Evolutionary conservation across 208 protist genomes (phyloP).

Genomic region (Leptomonas pyrrhocoris): DNA sequence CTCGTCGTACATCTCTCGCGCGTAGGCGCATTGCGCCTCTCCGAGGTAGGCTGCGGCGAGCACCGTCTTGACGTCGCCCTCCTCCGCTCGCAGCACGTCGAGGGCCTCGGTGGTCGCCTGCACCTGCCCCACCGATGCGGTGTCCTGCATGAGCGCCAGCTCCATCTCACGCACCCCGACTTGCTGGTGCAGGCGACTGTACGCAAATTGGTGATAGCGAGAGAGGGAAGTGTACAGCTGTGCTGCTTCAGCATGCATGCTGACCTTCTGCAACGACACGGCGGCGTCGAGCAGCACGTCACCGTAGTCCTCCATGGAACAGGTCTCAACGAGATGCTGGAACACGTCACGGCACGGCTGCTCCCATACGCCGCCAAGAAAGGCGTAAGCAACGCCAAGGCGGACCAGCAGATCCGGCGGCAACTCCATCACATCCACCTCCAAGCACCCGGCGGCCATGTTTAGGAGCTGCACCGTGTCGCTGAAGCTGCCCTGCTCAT

Average conservation of each 20-base stretch:
- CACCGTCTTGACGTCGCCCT: conserved; percentile 56
- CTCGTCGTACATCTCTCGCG: conserved; percentile 38
- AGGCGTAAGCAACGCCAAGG: conserved; percentile 82
- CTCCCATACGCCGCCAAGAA: conserved; percentile 54
- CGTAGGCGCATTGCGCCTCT: conserved; percentile 64
- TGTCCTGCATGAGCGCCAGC: conserved; percentile 28
- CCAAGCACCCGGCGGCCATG: conserved; percentile 65
- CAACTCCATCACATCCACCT: conserved; percentile 73
- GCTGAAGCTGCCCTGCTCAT: conserved; percentile 80
- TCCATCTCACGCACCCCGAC: conserved; percentile 21
- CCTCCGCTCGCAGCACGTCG: conserved; percentile 26
- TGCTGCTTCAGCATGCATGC: conserved; percentile 61
- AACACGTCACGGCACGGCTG: conserved; percentile 82
- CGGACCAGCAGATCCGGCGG: conserved; percentile 86
- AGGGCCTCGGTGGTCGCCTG: conserved; percentile 19
- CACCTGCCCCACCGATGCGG: conserved; percentile 14
- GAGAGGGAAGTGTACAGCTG: conserved; percentile 70
- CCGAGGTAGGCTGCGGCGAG: conserved; percentile 63
- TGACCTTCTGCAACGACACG: conserved; percentile 70
- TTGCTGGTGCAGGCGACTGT: conserved; percentile 32
- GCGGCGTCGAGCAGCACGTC: conserved; percentile 86
- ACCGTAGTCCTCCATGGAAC: conserved; percentile 80
- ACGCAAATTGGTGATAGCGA: conserved; percentile 70
- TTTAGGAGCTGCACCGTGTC: conserved; percentile 76
- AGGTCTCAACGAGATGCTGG: conserved; percentile 75